Percentiles rank a stretch among this genome's conserved stretches.
Evolutionary conservation across 306 rosid genomes (phyloP).

Genomic region (Cucumis melo): DNA sequence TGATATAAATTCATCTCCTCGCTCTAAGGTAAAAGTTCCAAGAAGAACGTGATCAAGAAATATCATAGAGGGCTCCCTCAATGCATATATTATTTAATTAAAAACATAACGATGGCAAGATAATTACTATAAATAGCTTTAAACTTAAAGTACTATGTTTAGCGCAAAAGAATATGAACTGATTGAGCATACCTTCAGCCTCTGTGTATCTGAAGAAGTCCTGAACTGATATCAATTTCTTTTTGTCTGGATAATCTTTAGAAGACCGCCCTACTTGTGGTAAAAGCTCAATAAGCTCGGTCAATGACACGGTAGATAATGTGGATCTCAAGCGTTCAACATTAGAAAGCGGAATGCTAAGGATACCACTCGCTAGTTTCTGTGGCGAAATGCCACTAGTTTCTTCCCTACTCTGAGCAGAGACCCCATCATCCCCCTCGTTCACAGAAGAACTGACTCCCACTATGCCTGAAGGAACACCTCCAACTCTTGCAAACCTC

Average conservation of each 20-base stretch:
- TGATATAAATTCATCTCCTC: background rate
- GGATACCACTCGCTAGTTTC: slow-evolving; percentile 66
- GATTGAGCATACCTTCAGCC: slow-evolving; percentile 68
- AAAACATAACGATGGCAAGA: background rate
- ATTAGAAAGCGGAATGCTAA: slow-evolving; percentile 85
- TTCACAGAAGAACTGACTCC: slow-evolving; percentile 49
- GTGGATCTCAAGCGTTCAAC: slow-evolving; percentile 95
- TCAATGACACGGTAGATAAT: slow-evolving; percentile 68
- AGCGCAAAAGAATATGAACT: slow-evolving; percentile 12
- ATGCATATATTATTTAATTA: background rate
- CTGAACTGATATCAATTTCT: slow-evolving; percentile 80
- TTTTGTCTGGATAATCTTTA: slow-evolving; percentile 95
- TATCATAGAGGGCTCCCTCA: background rate
- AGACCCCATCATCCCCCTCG: slow-evolving; percentile 35
- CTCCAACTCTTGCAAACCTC: slow-evolving; percentile 86
- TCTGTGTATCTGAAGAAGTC: slow-evolving; percentile 98
- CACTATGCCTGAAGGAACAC: slow-evolving; percentile 56
- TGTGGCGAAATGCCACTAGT: slow-evolving; percentile 53
- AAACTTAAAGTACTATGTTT: background rate
- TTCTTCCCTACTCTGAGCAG: slow-evolving; percentile 43
- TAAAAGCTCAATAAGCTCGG: slow-evolving; percentile 83
- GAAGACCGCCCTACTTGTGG: slow-evolving; percentile 66
- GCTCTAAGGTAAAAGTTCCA: background rate
- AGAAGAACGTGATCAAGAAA: background rate
- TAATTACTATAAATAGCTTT: background rate